Conservation (phyloP, 768 basidiomycete species). For the Kwoniella mangroviensis region DNA sequence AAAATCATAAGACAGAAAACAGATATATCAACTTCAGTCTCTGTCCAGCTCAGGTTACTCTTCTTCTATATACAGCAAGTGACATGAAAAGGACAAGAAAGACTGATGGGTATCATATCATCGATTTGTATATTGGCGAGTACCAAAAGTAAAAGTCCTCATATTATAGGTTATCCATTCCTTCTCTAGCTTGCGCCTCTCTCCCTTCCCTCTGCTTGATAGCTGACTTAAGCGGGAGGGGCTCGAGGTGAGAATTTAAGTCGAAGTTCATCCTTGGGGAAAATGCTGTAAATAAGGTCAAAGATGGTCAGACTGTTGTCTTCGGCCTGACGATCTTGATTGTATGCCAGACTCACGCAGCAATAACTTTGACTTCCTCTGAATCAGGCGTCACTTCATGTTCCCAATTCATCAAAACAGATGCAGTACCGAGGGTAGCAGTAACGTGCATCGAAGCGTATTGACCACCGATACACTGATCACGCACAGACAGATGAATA, state of each 20-base stretch:
- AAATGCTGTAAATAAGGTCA: constrained; percentile 62
- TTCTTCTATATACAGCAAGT: constrained; percentile 6
- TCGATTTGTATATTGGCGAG: too few relatives aligned
- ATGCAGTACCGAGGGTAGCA: constrained; percentile 80
- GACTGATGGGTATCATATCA: too few relatives aligned
- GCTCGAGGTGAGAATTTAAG: constrained; percentile 74
- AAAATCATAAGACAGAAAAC: constrained; percentile 8
- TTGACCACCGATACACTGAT: constrained; percentile 83
- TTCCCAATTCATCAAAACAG: constrained; percentile 78
- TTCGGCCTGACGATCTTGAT: background rate
- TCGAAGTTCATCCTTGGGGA: constrained; percentile 89
- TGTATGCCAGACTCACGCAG: constrained; percentile 63
- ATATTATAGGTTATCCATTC: too few relatives aligned
- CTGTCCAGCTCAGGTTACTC: background rate
- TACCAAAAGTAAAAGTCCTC: too few relatives aligned
- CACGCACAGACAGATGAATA: background rate
- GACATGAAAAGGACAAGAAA: too few relatives aligned
- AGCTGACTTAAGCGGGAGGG: constrained; percentile 38
- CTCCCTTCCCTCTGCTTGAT: too few relatives aligned
- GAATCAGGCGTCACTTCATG: constrained; percentile 81
- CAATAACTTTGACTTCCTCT: constrained; percentile 86
- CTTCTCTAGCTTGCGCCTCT: too few relatives aligned
- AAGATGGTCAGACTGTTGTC: background rate
- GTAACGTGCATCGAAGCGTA: constrained; percentile 92
- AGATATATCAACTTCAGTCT: background rate